Conservation (phyloP, 1,284 basidiomycete species). For the Irpex rosettiformis region DNA sequence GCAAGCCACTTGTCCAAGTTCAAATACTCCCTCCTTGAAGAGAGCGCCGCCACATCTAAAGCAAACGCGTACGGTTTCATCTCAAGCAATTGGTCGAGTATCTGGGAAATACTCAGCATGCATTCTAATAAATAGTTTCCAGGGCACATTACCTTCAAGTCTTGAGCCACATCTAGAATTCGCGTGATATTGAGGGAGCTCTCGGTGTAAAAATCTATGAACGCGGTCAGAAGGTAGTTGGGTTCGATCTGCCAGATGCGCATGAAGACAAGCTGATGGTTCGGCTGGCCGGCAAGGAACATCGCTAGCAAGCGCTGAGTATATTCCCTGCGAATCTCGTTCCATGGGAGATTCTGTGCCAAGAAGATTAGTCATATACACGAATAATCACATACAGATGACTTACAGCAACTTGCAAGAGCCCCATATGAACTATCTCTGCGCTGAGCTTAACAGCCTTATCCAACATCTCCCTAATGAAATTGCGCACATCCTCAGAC, state of each 20-base stretch:
- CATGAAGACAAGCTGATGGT: constrained; percentile 96
- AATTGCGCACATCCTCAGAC: constrained; percentile 64
- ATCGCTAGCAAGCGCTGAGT: constrained; percentile 83
- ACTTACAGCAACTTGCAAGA: constrained; percentile 87
- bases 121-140: not conserved
- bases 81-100: constrained; percentile 86
- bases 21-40: constrained; percentile 89
- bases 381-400: not conserved
- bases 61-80: constrained; percentile 86
- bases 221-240: constrained; percentile 79
- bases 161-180: constrained; percentile 93
- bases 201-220: constrained; percentile 90
- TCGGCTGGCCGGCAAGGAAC: constrained; percentile 91
- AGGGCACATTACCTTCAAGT: constrained; percentile 70
- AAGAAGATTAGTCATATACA: not conserved
- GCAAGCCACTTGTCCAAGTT: constrained; percentile 97
- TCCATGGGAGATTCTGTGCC: constrained; percentile 76
- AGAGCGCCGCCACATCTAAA: constrained; percentile 90
- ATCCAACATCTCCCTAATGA: constrained; percentile 86
- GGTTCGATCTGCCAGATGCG: constrained; percentile 91
- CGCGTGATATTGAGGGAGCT: constrained; percentile 92
- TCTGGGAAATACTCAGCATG: constrained; percentile 41
- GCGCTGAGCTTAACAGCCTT: constrained; percentile 91
- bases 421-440: constrained; percentile 91
- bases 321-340: constrained; percentile 83